Evolutionary conservation across 495 filamentous ascomycete genomes (phyloP).

Genomic region (Xylaria nigripes): DNA sequence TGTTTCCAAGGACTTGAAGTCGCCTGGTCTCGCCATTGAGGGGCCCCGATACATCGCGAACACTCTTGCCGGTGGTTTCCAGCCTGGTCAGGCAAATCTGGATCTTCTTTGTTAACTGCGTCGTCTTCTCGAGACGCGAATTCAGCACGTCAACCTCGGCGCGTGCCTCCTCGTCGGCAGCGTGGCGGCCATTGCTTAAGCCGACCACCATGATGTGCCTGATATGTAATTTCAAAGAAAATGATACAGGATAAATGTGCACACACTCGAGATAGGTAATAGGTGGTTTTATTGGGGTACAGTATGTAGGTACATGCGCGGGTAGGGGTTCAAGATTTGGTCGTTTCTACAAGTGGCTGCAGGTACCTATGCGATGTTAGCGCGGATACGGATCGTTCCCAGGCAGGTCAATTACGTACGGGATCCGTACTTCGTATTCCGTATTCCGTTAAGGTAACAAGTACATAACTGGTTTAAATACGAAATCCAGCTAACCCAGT

Average conservation of each 20-base stretch:
- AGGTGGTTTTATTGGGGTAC: background rate
- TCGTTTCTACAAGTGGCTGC: background rate
- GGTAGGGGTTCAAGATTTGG: background rate
- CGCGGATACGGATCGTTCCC: too few relatives aligned
- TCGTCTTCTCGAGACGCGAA: slow-evolving; percentile 54
- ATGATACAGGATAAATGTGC: background rate
- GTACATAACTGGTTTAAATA: too few relatives aligned
- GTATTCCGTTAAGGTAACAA: too few relatives aligned
- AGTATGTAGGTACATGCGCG: background rate
- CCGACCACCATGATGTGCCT: slow-evolving; percentile 37
- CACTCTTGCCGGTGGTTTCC: slow-evolving; percentile 77
- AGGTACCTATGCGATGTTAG: too few relatives aligned
- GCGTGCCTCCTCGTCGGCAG: slow-evolving; percentile 53
- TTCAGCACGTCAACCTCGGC: slow-evolving; percentile 61
- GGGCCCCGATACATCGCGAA: slow-evolving; percentile 85
- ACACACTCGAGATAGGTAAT: background rate
- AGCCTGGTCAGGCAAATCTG: slow-evolving; percentile 76
- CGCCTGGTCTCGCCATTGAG: slow-evolving; percentile 87
- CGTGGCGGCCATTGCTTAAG: slow-evolving; percentile 37
- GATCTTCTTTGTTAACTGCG: slow-evolving; percentile 84
- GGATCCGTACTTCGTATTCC: too few relatives aligned
- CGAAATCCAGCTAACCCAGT: too few relatives aligned
- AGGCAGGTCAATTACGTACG: background rate
- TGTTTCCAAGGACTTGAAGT: slow-evolving; percentile 73
- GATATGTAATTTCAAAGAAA: background rate